These are phyloP conservation scores for Rhizopogon vulgaris DNA, from an alignment of 768 basidiomycete genomes.

Conservation along the genomic window DNA sequence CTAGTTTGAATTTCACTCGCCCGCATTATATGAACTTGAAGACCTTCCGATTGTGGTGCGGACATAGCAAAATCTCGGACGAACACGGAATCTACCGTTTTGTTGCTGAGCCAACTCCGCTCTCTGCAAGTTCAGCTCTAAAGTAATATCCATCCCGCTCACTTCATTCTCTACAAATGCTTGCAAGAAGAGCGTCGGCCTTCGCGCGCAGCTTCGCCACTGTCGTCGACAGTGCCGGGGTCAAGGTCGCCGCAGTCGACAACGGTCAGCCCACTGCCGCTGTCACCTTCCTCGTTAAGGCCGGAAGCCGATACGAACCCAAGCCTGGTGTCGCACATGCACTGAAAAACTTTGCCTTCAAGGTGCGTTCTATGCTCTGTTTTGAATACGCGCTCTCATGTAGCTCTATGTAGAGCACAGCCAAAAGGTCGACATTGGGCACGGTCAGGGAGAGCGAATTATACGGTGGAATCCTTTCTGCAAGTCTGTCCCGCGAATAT, in stretches of 20 bases:
- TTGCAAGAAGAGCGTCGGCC: conserved; percentile 57
- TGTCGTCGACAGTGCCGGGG: conserved; percentile 69
- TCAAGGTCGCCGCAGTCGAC: conserved; percentile 85
- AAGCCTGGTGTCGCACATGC: conserved; percentile 89
- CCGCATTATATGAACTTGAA: not conserved
- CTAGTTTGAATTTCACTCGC: not conserved
- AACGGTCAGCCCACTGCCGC: conserved; percentile 77
- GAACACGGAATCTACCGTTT: conserved; percentile 19
- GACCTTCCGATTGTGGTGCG: conserved; percentile 2
- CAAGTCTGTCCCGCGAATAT: conserved; percentile 83
- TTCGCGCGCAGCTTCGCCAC: conserved; percentile 75
- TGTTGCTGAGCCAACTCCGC: conserved; percentile 20
- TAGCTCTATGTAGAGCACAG: conserved; percentile 60
- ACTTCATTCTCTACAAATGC: conserved; percentile 40
- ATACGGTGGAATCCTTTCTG: conserved; percentile 85
- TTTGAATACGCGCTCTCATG: not conserved
- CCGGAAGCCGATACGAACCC: conserved; percentile 83
- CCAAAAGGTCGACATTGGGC: conserved; percentile 80
- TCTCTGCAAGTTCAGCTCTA: conserved; percentile 3
- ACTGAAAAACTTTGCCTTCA: conserved; percentile 98
- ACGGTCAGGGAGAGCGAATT: conserved; percentile 91
- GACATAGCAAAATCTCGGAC: conserved; percentile 13
- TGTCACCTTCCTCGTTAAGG: conserved; percentile 88
- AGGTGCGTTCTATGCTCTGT: conserved; percentile 49
- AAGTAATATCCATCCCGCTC: conserved; percentile 8